Base-by-base conservation (phyloP, 164 flowering plant species). In the Dillenia suffruticosa region DNA sequence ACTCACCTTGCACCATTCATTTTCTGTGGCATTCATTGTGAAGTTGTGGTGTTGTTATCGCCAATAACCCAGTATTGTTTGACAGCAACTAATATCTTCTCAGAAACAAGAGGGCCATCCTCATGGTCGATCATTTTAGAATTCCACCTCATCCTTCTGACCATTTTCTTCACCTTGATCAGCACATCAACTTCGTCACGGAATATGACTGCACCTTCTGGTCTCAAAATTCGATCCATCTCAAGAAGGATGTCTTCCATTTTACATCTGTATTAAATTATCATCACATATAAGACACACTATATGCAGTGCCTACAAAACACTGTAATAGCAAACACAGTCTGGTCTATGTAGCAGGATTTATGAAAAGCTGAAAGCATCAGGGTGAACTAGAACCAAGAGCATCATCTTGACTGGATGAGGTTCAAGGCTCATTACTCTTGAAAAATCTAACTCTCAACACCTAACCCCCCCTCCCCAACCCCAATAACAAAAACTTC, bases 141-240 rank as follows among this genome's bases (percentile, higher is more conserved):
- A 53, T 79, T 80, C 96, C 96, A 92, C 55, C 90, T 85, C 92
- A 89, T 87, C 10, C 92, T 94, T 59, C 66, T 74, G 0, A 68
- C 78, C 11, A 84, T 73, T 70, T 73, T 84, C 81, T 79, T 80
- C 64, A 92, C 89, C 79, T 82, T 86, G 43, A 82, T 74, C 19
- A 92, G 59, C 58, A 70, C 81, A 67, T 89, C 92, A 9, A 87
- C 90, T 63, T 89, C 87, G 50, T 92, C 97, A 0, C 97, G 87
- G 75, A 92, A 65, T 67, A 92, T 87, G 16, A 92, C 84, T 40
- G 97, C 90, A 8, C 97, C 97, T 74, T 92, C 97, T 12, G 97
- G 97, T 47, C 97, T 76, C 66, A 92, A 55, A 65, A 92, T 92
- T 24, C 97, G 72, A 64, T 92, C 97, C 96, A 92, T 92, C 82